Percentiles rank a stretch among this genome's conserved stretches.
phyloP scores from a whole-genome alignment of 495 filamentous ascomycete species.

The Tetracladium setigerum region DNA sequence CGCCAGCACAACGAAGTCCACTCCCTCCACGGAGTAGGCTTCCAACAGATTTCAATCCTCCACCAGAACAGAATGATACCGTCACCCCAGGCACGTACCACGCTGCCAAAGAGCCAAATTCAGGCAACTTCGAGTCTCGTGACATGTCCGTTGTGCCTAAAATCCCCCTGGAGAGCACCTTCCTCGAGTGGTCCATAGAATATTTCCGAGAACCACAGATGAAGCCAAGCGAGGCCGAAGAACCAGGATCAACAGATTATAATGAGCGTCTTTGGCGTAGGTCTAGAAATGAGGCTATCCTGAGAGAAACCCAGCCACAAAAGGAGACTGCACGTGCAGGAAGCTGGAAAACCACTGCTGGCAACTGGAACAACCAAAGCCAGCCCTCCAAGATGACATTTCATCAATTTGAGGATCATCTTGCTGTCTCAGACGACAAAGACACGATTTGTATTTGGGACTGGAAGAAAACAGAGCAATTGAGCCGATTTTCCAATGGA shows the following conservation, averaged over 20 bases:
- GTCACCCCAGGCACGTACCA: constrained; percentile 65
- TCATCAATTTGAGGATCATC: constrained; percentile 94
- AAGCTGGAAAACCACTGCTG: constrained; percentile 71
- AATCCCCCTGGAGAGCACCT: constrained; percentile 73
- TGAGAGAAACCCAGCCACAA: constrained; percentile 84
- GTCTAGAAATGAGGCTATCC: constrained; percentile 85
- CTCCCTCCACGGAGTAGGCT: constrained; percentile 45
- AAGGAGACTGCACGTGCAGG: constrained; percentile 78
- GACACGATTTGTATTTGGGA: constrained; percentile 92
- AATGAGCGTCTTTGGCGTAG: constrained; percentile 91
- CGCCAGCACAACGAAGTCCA: constrained; percentile 21
- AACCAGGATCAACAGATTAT: constrained; percentile 95
- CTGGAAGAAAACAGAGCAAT: constrained; percentile 64
- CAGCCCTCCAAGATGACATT: constrained; percentile 91
- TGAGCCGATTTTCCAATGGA: constrained; percentile 85
- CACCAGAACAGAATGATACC: constrained; percentile 74
- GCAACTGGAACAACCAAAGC: constrained; percentile 75
- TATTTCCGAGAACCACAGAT: constrained; percentile 99
- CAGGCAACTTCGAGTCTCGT: constrained; percentile 60
- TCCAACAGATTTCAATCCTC: constrained; percentile 57
- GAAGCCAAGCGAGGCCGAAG: constrained; percentile 90
- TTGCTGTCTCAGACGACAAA: constrained; percentile 87
- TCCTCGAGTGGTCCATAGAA: constrained; percentile 93
- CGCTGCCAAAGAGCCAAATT: constrained; percentile 65
- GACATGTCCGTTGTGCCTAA: constrained; percentile 44